phyloP scores from a whole-genome alignment of 2,329 filamentous ascomycete species.

The Microcyclospora tardicrescens region DNA sequence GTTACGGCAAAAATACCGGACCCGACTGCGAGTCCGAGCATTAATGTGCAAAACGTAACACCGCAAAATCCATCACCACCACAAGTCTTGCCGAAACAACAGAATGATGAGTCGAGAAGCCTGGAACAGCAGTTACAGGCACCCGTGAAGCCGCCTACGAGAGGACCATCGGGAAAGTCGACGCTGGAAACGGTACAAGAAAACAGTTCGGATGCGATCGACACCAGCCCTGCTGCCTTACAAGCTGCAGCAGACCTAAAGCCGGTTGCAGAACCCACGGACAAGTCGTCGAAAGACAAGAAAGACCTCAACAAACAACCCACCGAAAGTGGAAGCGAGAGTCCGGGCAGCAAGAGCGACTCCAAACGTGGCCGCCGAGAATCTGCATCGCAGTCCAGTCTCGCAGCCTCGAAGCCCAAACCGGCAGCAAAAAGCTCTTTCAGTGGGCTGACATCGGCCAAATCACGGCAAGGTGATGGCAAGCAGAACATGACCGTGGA shows the following conservation, averaged over 20 bases:
- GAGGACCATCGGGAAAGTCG: conserved; percentile 29
- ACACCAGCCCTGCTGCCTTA: conserved; percentile 54
- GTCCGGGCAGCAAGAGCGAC: conserved; percentile 45
- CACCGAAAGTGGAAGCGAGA: conserved; percentile 52
- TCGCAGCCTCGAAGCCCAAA: conserved; percentile 10
- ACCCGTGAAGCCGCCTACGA: conserved; percentile 26
- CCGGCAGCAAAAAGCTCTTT: conserved; percentile 52
- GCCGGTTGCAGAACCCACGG: conserved; percentile 14
- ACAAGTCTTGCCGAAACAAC: conserved; percentile 6
- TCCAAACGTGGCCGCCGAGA: conserved; percentile 19
- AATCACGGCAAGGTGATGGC: conserved; percentile 58
- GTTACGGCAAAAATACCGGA: conserved; percentile 23
- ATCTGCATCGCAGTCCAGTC: conserved; percentile 21
- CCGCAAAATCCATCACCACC: conserved; percentile 25
- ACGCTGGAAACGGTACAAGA: conserved; percentile 75
- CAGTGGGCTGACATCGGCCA: conserved; percentile 48
- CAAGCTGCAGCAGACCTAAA: conserved; percentile 20
- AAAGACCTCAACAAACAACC: conserved; percentile 34
- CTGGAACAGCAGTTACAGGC: too few relatives aligned
- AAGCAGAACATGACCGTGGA: conserved; percentile 93
- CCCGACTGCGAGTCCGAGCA: conserved; percentile 27
- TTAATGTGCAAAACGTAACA: conserved; percentile 33
- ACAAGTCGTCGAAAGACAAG: conserved; percentile 9
- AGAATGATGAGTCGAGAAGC: neutral
- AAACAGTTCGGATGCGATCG: conserved; percentile 27